A percentile compares a stretch with the other conserved stretches of the same genome.
These are phyloP conservation scores for Diaporthe humulicola DNA, from an alignment of 2,329 filamentous ascomycete genomes.

Conservation along the genomic window DNA sequence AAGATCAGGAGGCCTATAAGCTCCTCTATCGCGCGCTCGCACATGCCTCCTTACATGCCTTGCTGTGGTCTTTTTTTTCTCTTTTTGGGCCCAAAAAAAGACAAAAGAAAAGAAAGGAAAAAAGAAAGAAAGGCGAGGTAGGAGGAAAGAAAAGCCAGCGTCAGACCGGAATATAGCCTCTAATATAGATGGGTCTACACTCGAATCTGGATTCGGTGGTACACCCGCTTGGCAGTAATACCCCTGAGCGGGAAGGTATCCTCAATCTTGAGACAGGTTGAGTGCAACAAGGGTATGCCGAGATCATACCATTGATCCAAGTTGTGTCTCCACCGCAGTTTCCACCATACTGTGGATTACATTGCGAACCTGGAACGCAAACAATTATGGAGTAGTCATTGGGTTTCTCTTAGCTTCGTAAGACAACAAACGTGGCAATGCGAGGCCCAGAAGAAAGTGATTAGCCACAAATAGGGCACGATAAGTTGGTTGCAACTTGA, in stretches of 20 bases:
- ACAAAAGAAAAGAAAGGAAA: background rate
- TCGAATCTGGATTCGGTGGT: background rate
- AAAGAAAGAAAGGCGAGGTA: background rate
- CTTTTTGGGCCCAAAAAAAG: no score
- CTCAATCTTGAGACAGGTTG: slow-evolving; percentile 13
- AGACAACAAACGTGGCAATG: background rate
- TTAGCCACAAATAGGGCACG: background rate
- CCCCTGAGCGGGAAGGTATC: background rate
- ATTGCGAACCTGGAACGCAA: background rate
- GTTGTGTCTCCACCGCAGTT: background rate
- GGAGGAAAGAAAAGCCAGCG: background rate
- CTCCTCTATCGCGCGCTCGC: no score
- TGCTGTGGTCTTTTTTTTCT: background rate
- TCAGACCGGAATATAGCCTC: background rate
- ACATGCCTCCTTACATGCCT: background rate
- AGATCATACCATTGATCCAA: slow-evolving; percentile 2
- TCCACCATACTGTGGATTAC: background rate
- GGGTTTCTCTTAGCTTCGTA: background rate
- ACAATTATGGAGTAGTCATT: background rate
- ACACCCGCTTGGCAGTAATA: background rate
- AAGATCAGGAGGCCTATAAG: background rate
- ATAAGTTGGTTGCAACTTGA: background rate
- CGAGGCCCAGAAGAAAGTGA: background rate
- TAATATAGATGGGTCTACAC: background rate
- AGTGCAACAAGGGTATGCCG: background rate